Conservation (phyloP, 495 filamentous ascomycete species). For the Penicillium bialowiezense region DNA sequence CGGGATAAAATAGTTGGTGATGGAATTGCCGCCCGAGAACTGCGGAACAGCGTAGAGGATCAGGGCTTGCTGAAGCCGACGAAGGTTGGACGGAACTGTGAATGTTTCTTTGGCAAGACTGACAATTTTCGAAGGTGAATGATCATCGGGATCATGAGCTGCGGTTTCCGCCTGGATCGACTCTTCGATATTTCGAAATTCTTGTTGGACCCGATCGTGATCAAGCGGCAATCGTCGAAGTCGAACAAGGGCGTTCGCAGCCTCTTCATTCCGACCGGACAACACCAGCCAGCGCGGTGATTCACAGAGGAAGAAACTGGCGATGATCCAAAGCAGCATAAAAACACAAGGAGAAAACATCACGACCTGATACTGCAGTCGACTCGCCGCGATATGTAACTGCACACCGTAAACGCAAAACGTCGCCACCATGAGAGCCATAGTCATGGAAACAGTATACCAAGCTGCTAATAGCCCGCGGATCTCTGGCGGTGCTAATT, state of each 20-base stretch:
- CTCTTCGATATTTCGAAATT: slow-evolving; percentile 25
- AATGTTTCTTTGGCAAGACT: slow-evolving; percentile 16
- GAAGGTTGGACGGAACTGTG: slow-evolving; percentile 12
- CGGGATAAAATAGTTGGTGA: slow-evolving; percentile 21
- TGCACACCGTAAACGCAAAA: slow-evolving; percentile 12
- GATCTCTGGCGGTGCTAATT: slow-evolving; percentile 15
- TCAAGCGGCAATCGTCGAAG: slow-evolving; percentile 24
- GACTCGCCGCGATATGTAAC: slow-evolving; percentile 2
- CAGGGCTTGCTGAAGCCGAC: slow-evolving; percentile 20
- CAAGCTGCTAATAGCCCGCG: slow-evolving; percentile 16
- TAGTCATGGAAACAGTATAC: slow-evolving; percentile 13
- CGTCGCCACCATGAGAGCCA: background rate
- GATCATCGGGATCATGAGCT: slow-evolving; percentile 6
- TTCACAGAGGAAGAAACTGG: slow-evolving; percentile 30
- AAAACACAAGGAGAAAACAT: slow-evolving; percentile 14
- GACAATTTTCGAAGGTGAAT: slow-evolving; percentile 5
- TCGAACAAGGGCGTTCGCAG: slow-evolving; percentile 18
- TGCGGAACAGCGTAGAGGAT: slow-evolving; percentile 26
- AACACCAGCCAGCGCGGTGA: slow-evolving; percentile 33
- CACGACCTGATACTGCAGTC: slow-evolving; percentile 19
- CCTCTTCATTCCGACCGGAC: slow-evolving; percentile 23
- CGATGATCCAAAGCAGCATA: slow-evolving; percentile 7
- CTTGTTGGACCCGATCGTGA: slow-evolving; percentile 20
- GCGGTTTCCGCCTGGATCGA: slow-evolving; percentile 14
- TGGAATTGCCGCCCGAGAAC: slow-evolving; percentile 23